Conservation (phyloP, 2,329 filamentous ascomycete genomes). For the Cytospora leucostoma region DNA sequence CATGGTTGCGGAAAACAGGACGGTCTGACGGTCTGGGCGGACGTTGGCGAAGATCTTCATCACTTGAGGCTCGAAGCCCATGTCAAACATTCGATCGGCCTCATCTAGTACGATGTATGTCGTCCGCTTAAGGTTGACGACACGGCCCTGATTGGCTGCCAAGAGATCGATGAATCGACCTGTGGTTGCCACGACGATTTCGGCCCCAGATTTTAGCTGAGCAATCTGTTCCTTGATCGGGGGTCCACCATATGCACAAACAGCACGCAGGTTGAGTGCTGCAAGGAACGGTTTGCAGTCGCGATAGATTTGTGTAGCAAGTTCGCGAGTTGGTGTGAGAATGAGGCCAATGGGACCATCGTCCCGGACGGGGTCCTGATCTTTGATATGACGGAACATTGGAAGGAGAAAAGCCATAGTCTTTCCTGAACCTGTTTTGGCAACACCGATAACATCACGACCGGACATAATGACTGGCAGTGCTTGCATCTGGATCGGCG, state of each 20-base stretch:
- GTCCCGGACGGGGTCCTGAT: conserved; percentile 78
- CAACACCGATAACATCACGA: conserved; percentile 91
- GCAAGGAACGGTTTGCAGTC: conserved; percentile 96
- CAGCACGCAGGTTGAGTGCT: conserved; percentile 78
- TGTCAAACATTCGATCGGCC: conserved; percentile 98
- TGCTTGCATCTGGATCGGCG: conserved; percentile 92
- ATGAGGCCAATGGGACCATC: conserved; percentile 89
- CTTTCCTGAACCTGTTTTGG: conserved; percentile 97
- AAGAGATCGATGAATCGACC: conserved; percentile 95
- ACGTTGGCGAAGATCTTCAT: conserved; percentile 95
- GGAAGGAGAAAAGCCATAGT: conserved; percentile 93
- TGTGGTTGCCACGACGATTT: conserved; percentile 93
- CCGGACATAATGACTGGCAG: conserved; percentile 95
- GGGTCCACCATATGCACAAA: conserved; percentile 92
- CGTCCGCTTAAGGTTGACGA: conserved; percentile 85
- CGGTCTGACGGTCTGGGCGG: conserved; percentile 88
- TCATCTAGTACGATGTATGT: conserved; percentile 96
- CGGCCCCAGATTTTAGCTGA: conserved; percentile 89
- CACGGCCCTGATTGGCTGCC: conserved; percentile 88
- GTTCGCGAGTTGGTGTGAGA: conserved; percentile 90
- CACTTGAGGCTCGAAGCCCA: conserved; percentile 98
- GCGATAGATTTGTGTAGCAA: conserved; percentile 89
- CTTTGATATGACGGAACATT: conserved; percentile 97
- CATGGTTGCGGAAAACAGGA: conserved; percentile 96
- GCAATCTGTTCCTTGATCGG: conserved; percentile 98